phyloP scores from a whole-genome alignment of 2,329 filamentous ascomycete species.

The Alternaria solani region DNA sequence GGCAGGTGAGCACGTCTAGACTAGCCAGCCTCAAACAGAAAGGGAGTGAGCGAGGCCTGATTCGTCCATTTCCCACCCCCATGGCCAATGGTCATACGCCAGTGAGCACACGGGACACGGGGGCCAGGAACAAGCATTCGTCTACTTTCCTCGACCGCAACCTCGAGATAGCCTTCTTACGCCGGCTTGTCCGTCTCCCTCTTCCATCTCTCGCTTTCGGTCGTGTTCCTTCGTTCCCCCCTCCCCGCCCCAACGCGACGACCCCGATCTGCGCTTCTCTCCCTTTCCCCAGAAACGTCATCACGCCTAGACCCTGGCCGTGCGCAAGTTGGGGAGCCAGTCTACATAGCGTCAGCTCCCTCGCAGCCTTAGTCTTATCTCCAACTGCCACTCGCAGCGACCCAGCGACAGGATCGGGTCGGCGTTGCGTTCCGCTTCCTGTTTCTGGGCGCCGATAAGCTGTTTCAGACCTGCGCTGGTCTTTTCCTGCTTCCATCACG shows the following conservation, averaged over 20 bases:
- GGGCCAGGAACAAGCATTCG: constrained; percentile 27
- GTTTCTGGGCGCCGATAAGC: not conserved
- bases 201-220: constrained; percentile 1
- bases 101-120: constrained; percentile 31
- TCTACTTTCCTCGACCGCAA: constrained; percentile 22
- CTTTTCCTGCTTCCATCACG: constrained; percentile 10
- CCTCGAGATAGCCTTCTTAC: constrained; percentile 7
- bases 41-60: constrained; percentile 34
- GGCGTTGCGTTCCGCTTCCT: not conserved
- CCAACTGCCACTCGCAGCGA: constrained; percentile 23
- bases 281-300: constrained; percentile 29
- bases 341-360: constrained; percentile 29
- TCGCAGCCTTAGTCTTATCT: constrained; percentile 26
- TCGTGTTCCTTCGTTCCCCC: constrained; percentile 12
- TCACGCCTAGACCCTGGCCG: constrained; percentile 23
- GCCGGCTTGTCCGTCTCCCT: constrained; percentile 1
- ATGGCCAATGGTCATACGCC: constrained; percentile 38
- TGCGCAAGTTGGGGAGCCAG: constrained; percentile 29
- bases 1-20: constrained; percentile 37
- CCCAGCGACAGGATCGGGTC: constrained; percentile 8
- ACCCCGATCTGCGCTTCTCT: constrained; percentile 12
- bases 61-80: constrained; percentile 34
- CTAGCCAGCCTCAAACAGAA: constrained; percentile 33
- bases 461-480: constrained; percentile 10
- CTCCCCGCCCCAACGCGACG: constrained; percentile 15